A percentile compares a stretch with the other conserved stretches of the same genome.
Conservation (phyloP, 2,329 filamentous ascomycete genomes). For the Alternaria novae-zelandiae region DNA sequence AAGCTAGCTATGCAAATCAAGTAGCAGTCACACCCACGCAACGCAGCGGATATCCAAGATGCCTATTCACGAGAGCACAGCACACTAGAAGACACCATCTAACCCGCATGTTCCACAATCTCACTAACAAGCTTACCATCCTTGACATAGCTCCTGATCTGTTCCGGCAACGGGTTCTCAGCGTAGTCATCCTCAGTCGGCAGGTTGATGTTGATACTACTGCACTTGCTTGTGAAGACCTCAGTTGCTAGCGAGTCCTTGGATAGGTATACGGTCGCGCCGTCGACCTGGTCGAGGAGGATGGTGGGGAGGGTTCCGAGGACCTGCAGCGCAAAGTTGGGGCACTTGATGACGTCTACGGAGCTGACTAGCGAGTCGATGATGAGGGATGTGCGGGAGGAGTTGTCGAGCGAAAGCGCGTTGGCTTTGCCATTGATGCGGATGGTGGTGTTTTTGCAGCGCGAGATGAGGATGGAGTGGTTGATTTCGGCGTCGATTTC, state of each 20-base stretch:
- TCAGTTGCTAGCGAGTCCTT: slow-evolving; percentile 79
- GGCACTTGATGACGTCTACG: slow-evolving; percentile 93
- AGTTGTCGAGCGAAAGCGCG: slow-evolving; percentile 95
- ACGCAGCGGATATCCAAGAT: neutral
- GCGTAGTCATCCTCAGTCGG: slow-evolving; percentile 78
- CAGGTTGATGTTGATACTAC: slow-evolving; percentile 85
- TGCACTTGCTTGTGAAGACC: slow-evolving; percentile 88
- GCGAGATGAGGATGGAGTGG: slow-evolving; percentile 90
- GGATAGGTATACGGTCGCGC: slow-evolving; percentile 84
- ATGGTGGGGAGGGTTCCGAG: slow-evolving; percentile 85
- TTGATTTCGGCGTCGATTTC: slow-evolving; percentile 81
- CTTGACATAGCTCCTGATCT: slow-evolving; percentile 82
- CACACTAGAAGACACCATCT: neutral
- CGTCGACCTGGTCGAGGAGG: slow-evolving; percentile 90
- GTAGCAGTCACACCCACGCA: neutral
- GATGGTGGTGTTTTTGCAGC: slow-evolving; percentile 89
- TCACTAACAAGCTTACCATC: slow-evolving; percentile 83
- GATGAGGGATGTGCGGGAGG: slow-evolving; percentile 79
- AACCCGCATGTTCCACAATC: slow-evolving; percentile 94
- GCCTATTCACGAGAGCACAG: neutral
- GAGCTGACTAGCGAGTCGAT: slow-evolving; percentile 89
- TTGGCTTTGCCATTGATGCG: slow-evolving; percentile 93
- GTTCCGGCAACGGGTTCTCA: slow-evolving; percentile 86
- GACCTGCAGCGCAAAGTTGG: slow-evolving; percentile 94
- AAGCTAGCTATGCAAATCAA: neutral